These are phyloP conservation scores for Thielaviopsis populi DNA, from an alignment of 2,329 filamentous ascomycete genomes.

Conservation along the genomic window DNA sequence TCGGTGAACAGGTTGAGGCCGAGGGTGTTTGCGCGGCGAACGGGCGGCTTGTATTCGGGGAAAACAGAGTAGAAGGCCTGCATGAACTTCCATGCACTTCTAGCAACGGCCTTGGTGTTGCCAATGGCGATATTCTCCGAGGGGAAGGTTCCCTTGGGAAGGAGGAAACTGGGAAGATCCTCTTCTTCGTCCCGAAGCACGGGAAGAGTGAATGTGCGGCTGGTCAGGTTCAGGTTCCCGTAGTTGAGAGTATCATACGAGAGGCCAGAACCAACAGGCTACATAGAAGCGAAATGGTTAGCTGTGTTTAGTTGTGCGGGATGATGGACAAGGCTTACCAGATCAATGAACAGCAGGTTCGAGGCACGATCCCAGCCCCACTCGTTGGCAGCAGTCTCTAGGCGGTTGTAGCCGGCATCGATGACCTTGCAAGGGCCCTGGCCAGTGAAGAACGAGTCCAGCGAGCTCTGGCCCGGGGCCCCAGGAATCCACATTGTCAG, in stretches of 20 bases:
- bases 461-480: slow-evolving; percentile 48
- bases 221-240: slow-evolving; percentile 38
- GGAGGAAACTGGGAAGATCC: slow-evolving; percentile 21
- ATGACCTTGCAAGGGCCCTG: slow-evolving; percentile 40
- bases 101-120: slow-evolving; percentile 40
- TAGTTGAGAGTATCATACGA: slow-evolving; percentile 51
- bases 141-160: slow-evolving; percentile 15
- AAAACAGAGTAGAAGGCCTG: slow-evolving; percentile 46
- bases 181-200: slow-evolving; percentile 27
- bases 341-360: slow-evolving; percentile 43
- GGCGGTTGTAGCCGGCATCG: slow-evolving; percentile 27
- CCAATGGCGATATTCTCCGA: slow-evolving; percentile 31
- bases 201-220: slow-evolving; percentile 22
- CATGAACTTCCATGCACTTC: slow-evolving; percentile 49
- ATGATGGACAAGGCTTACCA: slow-evolving; percentile 22
- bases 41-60: slow-evolving; percentile 38
- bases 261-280: slow-evolving; percentile 53
- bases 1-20: slow-evolving; percentile 49
- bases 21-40: neutral
- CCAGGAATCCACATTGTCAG: slow-evolving; percentile 49
- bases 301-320: slow-evolving; percentile 15
- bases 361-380: slow-evolving; percentile 50
- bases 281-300: slow-evolving; percentile 23
- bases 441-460: slow-evolving; percentile 49
- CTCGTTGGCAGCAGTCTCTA: slow-evolving; percentile 41